phyloP scores from a whole-genome alignment of 345 rosid genomes.

The Erysimum cheiranthoides region DNA sequence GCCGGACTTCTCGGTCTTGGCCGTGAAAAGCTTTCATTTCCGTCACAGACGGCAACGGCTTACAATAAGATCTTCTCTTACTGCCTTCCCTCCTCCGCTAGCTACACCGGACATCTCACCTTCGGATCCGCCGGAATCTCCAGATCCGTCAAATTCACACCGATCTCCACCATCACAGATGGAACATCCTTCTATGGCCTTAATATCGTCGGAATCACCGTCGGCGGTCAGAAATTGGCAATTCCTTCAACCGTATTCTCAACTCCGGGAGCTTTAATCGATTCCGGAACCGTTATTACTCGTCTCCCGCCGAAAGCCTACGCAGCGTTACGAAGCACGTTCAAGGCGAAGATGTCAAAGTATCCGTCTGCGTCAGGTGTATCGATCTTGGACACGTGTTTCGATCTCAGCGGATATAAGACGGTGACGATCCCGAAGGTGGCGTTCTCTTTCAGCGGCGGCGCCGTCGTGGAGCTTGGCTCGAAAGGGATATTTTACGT shows the following conservation, averaged over 20 bases:
- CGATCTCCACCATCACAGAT: slow-evolving; percentile 49
- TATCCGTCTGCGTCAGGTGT: slow-evolving; percentile 64
- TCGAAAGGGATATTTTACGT: slow-evolving; percentile 56
- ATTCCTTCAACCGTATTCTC: slow-evolving; percentile 60
- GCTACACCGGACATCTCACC: slow-evolving; percentile 73
- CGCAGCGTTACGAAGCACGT: slow-evolving; percentile 53
- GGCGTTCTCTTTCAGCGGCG: slow-evolving; percentile 56
- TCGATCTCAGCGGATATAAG: slow-evolving; percentile 53
- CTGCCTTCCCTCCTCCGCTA: slow-evolving; percentile 75
- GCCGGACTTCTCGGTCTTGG: slow-evolving; percentile 91
- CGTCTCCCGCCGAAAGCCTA: slow-evolving; percentile 76
- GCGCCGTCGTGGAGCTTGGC: slow-evolving; percentile 53
- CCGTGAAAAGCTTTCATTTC: slow-evolving; percentile 66
- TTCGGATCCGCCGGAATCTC: slow-evolving; percentile 60
- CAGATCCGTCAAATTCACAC: slow-evolving; percentile 60
- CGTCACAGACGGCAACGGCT: slow-evolving; percentile 64
- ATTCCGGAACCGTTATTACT: slow-evolving; percentile 89
- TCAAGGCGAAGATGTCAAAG: slow-evolving; percentile 56
- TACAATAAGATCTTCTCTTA: slow-evolving; percentile 82
- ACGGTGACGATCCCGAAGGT: slow-evolving; percentile 57
- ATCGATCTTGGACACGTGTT: slow-evolving; percentile 83
- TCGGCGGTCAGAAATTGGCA: slow-evolving; percentile 56
- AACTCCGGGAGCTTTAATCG: slow-evolving; percentile 64
- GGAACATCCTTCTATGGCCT: slow-evolving; percentile 70
- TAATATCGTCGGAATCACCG: slow-evolving; percentile 59